Base-by-base conservation (phyloP, 2,329 filamentous ascomycete species). In the Pseudopithomyces chartarum region DNA sequence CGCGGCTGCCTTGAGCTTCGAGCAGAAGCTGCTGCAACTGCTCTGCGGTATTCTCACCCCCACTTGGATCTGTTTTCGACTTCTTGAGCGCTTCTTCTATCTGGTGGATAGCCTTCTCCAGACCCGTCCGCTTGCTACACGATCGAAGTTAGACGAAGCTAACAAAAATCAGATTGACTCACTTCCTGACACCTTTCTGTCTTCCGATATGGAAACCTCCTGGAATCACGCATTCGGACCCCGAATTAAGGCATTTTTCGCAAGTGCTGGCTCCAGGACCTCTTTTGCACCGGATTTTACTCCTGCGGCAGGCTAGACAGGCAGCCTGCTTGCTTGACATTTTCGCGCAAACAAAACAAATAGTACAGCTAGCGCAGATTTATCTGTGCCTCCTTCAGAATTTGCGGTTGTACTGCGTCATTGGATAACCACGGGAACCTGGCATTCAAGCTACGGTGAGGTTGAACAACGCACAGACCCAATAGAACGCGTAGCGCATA, bases 151-250 rank as follows among this genome's bases (percentile, higher is more conserved):
- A 68, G 63, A 53, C 29, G 49, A 2, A 36, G 1, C 13, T 22
- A 5, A 7, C 13, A 23, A 42, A 36, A 29, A 22, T 12, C 8
- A 29, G 13, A 10, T 13, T 12, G 19, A 63, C 80, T 75, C 75
- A 89, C 89, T 91, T 91, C 73, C 91, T 91, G 58, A 91, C 88
- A 20, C 89, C 89, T 69, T 91, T 91, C 68, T 90, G 88, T 48
- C 89, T 81, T 7, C 89, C 89, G 3, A 90, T 83, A 59, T 90
- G 88, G 68, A 90, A 90, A 22, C 66, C 61, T 3, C 51, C n/a
- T 84, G 69, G 88, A 2, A 90, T 85, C 6, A 90, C 78, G 69
- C 89, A 91, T 57, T 90, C 85, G 13, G 77, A 70, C 33, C 82
- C 80, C 7, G 83, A 77, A 66, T 86, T 82, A 52, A 80, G 76